These are phyloP conservation scores for Xylaria sp. DNA, from an alignment of 2,329 filamentous ascomycete species.

Conservation along the genomic window DNA sequence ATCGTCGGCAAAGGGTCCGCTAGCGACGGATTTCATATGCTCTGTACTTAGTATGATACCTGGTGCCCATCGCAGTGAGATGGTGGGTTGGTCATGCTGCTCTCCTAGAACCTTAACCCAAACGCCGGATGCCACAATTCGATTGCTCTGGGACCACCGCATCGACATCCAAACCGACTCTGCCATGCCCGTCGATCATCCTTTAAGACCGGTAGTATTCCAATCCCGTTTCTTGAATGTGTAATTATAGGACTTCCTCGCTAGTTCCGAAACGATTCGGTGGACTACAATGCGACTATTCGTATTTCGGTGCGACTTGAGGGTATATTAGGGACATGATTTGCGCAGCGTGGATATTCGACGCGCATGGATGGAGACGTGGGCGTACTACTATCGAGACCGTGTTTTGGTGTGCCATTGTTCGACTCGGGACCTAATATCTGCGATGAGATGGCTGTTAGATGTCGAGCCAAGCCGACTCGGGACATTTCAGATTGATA, in stretches of 20 bases:
- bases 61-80: slow-evolving; percentile 88
- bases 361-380: slow-evolving; percentile 80
- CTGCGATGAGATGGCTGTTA: slow-evolving; percentile 55
- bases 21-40: slow-evolving; percentile 55
- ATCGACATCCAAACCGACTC: slow-evolving; percentile 86
- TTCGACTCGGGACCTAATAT: slow-evolving; percentile 94
- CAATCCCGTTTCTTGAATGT: slow-evolving; percentile 99
- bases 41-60: slow-evolving; percentile 65
- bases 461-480: slow-evolving; percentile 1
- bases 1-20: slow-evolving; percentile 52
- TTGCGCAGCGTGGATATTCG: slow-evolving; percentile 85
- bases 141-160: slow-evolving; percentile 88
- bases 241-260: slow-evolving; percentile 76
- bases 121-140: slow-evolving; percentile 93
- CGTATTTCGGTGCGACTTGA: slow-evolving; percentile 83
- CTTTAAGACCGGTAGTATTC: slow-evolving; percentile 88
- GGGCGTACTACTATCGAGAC: slow-evolving; percentile 84
- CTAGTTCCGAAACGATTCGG: slow-evolving; percentile 87
- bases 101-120: slow-evolving; percentile 84
- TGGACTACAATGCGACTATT: slow-evolving; percentile 93
- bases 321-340: slow-evolving; percentile 79
- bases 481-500: no score
- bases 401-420: slow-evolving; percentile 77
- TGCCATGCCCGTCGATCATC: slow-evolving; percentile 92
- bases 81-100: slow-evolving; percentile 85